These are phyloP conservation scores for Amaranthus cruentus DNA, from an alignment of 148 eudicot genomes.

Conservation along the genomic window DNA sequence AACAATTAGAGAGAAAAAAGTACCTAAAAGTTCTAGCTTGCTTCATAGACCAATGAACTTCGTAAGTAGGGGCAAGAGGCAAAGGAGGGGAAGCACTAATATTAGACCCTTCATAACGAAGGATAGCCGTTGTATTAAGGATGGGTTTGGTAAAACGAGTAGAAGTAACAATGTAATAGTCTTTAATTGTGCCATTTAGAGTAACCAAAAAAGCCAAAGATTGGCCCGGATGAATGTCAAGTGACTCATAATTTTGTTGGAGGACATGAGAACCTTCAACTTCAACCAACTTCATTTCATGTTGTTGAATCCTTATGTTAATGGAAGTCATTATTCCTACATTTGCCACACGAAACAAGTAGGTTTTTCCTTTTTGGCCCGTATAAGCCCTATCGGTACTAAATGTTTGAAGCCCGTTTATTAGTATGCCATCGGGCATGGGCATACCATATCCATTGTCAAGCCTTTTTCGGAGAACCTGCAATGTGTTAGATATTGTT, in stretches of 20 bases:
- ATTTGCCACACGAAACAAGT: conserved; percentile 70
- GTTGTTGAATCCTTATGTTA: conserved; percentile 74
- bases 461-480: conserved; percentile 48
- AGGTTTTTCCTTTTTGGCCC: conserved; percentile 38
- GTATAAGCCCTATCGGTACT: conserved; percentile 27
- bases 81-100: conserved; percentile 38
- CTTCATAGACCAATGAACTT: conserved; percentile 75
- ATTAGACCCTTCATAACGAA: conserved; percentile 47
- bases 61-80: conserved; percentile 56
- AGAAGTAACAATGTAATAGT: conserved; percentile 67
- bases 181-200: conserved; percentile 32
- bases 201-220: conserved; percentile 59
- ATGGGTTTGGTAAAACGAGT: conserved; percentile 55
- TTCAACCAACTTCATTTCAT: conserved; percentile 52
- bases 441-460: conserved; percentile 52
- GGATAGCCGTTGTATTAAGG: conserved; percentile 42
- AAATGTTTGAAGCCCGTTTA: conserved; percentile 50
- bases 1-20: too few species aligned
- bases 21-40: conserved; percentile 84
- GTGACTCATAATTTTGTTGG: conserved; percentile 61
- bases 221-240: conserved; percentile 77
- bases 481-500: too few species aligned
- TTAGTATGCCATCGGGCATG: conserved; percentile 53
- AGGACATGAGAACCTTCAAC: conserved; percentile 71
- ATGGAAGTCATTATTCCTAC: conserved; percentile 55